Evolutionary conservation across 78 protist species (phyloP), one percentile per base, ranked within the genome.

Genomic region (Mantamonas sphyraenae): DNA sequence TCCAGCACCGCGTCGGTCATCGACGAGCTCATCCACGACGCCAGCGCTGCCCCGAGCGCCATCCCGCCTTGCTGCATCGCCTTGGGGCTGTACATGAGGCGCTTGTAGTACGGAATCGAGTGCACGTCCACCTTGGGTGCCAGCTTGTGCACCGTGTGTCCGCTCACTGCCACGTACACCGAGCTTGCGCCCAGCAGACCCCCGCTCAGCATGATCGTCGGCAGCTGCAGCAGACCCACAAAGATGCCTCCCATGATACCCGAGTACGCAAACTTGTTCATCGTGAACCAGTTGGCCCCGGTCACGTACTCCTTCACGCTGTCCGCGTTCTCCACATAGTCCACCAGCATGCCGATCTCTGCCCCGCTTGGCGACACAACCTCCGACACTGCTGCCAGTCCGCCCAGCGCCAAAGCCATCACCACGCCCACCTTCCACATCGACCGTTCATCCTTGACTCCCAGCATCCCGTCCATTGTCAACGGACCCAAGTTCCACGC

Each of bases 141-240:
- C 7, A 19, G n/a, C 5, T 10, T 12, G 24, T 30, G 7, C 17
- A 35, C 8, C 7, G 57, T 24, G 4, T 64, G n/a, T 2, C 67
- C 80, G 39, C 16, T 8, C 14, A 65, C 55, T n/a, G 72, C 65
- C 56, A 55, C 28, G 64, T 57, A 75, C 10, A 60, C 12, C 39
- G 64, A 22, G 9, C 57, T 37, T 2, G 64, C 20, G 22, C 72
- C 81, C 19, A 50, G 62, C 20, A 71, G 43, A 57, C 63, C 63
- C 16, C 53, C 31, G 31, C 55, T 19, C 7, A 50, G 2, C 8
- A 74, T 26, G 22, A 57, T 39, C 2, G 38, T 7, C 12, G 81
- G 74, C 16, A 66, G 16, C 31, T 76, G 81, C 67, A 76, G 26
- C 19, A 45, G 10, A 4, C 81, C 81, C 3, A 76, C 34, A 22